Evolutionary conservation across 2,329 filamentous ascomycete species (phyloP), one percentile per base, ranked within the genome.

Genomic region (Xylaria sp.): DNA sequence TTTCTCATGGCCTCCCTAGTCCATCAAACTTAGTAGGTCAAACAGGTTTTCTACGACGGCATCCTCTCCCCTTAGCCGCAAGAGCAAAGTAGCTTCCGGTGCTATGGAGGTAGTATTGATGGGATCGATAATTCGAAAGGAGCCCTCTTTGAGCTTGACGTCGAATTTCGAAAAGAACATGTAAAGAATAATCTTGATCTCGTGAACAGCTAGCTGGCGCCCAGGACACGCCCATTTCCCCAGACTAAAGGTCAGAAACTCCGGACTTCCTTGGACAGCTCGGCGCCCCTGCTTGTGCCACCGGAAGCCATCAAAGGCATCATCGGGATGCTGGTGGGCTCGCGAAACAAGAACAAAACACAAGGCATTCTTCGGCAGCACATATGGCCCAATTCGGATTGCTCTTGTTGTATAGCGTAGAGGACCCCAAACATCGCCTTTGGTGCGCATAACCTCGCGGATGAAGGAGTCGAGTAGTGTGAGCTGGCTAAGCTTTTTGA

Each of bases 111-210:
- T 47, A 47, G 14, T 47, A 19, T 47, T 47, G 14, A 14, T 47
- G 42, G 8, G 14, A 19, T 47, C 14, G 12, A n/a, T 47, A 19
- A 47, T 47, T 12, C 42, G 42, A 19, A 47, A 47, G 14, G 42
- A n/a, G 7, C n/a, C n/a, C n/a, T 47, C 42, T 47, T n/a, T 47
- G 7, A n/a, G 42, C 42, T 19, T 47, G n/a, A 47, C 12, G 42
- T 47, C 42, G 42, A 47, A 47, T n/a, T 47, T 47, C n/a, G 42
- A n/a, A 19, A 47, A 47, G n/a, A 47, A 47, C n/a, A 47, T 47
- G 42, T 47, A n/a, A 17, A 47, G 42, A 5, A 47, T 1, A 47
- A 47, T 47, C 42, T 47, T 47, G 42, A n/a, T 47, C n/a, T 47
- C 42, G 12, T 47, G 42, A n/a, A 47, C n/a, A 3, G 42, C 42